phyloP scores from a whole-genome alignment of 2,329 filamentous ascomycete species.

The Phaeosphaeriaceae sp. region DNA sequence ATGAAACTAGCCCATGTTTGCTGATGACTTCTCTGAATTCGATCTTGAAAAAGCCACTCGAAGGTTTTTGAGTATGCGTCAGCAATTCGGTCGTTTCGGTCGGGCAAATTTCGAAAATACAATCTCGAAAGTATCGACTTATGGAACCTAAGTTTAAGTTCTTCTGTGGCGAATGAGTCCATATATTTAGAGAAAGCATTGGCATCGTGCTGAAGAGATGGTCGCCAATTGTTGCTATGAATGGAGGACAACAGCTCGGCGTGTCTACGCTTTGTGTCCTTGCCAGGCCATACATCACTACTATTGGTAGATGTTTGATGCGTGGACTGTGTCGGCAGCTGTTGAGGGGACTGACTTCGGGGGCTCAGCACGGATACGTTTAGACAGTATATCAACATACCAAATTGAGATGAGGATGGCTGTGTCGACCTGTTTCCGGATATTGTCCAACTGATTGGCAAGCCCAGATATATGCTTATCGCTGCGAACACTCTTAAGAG shows the following conservation, averaged over 20 bases:
- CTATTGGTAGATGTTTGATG: too few species aligned
- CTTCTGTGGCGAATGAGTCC: not conserved
- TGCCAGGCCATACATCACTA: too few species aligned
- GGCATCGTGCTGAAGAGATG: not conserved
- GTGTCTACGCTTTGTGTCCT: not conserved
- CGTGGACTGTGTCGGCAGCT: too few species aligned
- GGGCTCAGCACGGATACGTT: too few species aligned
- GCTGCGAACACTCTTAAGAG: not conserved
- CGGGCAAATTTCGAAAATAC: constrained; percentile 4
- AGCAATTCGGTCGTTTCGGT: constrained; percentile 10
- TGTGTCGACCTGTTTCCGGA: constrained; percentile 12
- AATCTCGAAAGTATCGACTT: constrained; percentile 2
- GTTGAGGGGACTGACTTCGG: too few species aligned
- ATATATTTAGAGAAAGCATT: not conserved
- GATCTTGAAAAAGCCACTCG: constrained; percentile 12
- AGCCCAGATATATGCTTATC: constrained; percentile 3
- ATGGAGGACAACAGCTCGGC: not conserved
- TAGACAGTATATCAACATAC: not conserved
- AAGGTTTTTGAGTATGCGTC: constrained; percentile 10
- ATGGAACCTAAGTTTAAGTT: not conserved
- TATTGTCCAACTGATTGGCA: not conserved
- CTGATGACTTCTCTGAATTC: not conserved
- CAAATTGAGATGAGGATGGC: constrained; percentile 13
- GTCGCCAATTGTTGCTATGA: not conserved
- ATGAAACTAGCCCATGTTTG: constrained; percentile 12